Evolutionary conservation across 108 stramenopile species (phyloP).

Genomic region (Nitzschia sp.): DNA sequence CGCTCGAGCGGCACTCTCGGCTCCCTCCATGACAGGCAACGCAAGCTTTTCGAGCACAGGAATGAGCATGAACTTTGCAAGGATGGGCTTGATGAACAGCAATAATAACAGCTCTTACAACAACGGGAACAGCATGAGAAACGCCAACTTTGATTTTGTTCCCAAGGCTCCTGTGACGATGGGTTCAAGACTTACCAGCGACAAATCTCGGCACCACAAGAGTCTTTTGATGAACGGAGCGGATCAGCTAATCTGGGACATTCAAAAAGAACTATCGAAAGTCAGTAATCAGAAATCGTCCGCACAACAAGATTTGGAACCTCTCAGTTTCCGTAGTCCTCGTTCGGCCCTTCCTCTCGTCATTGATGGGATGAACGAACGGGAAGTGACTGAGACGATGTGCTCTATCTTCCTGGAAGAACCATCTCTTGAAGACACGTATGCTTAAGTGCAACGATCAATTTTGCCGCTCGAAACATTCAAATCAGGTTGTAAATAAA

Average conservation of each 20-base stretch:
- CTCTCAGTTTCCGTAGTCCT: background rate
- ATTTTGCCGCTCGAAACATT: background rate
- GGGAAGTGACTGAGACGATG: background rate
- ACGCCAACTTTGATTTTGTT: constrained; percentile 2
- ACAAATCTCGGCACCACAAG: background rate
- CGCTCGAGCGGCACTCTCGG: background rate
- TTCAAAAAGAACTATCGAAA: background rate
- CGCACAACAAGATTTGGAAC: background rate
- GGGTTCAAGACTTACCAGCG: background rate
- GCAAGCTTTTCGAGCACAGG: no score
- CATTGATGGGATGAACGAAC: background rate
- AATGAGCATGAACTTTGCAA: no score
- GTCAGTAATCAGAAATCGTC: background rate
- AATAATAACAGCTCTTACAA: background rate
- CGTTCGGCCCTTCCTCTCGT: background rate
- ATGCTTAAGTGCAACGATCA: background rate
- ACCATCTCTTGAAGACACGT: background rate
- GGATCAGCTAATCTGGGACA: constrained; percentile 4
- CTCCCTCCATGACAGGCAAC: background rate
- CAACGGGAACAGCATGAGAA: no score
- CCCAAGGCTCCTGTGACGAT: background rate
- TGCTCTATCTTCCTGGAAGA: constrained; percentile 6
- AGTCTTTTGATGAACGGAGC: background rate
- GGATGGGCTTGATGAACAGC: background rate
- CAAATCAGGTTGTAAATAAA: background rate